phyloP scores from a whole-genome alignment of 257 asterid species.

The Nicotiana tabacum region DNA sequence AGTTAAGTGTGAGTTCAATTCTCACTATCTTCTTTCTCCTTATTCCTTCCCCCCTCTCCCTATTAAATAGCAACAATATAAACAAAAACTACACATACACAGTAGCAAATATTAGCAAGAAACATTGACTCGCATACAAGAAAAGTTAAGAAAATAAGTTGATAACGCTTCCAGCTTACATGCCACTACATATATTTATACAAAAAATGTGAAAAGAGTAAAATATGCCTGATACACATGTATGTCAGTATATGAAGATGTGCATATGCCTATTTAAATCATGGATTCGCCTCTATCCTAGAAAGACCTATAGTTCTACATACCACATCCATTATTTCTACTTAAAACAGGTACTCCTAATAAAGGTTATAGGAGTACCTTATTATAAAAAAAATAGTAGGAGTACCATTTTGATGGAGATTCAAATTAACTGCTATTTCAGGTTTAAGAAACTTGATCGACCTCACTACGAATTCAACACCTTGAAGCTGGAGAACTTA shows the following conservation, averaged over 20 bases:
- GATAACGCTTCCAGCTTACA: no score
- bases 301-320: neutral
- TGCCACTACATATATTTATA: neutral
- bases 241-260: neutral
- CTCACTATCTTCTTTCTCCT: neutral
- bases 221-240: neutral
- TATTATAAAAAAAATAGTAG: neutral
- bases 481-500: conserved; percentile 43
- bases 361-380: no score
- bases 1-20: neutral
- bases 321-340: neutral
- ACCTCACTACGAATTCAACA: conserved; percentile 54
- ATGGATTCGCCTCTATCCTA: neutral
- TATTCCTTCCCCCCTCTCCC: neutral
- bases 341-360: neutral
- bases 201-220: neutral
- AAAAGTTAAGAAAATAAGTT: no score
- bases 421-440: conserved; percentile 1
- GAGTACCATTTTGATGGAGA: neutral
- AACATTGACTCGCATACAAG: neutral
- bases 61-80: neutral
- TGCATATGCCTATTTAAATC: neutral
- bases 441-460: conserved; percentile 61
- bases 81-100: no score
- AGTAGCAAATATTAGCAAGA: no score